These are phyloP conservation scores for Postia placenta DNA, from an alignment of 768 basidiomycete genomes.

Conservation along the genomic window DNA sequence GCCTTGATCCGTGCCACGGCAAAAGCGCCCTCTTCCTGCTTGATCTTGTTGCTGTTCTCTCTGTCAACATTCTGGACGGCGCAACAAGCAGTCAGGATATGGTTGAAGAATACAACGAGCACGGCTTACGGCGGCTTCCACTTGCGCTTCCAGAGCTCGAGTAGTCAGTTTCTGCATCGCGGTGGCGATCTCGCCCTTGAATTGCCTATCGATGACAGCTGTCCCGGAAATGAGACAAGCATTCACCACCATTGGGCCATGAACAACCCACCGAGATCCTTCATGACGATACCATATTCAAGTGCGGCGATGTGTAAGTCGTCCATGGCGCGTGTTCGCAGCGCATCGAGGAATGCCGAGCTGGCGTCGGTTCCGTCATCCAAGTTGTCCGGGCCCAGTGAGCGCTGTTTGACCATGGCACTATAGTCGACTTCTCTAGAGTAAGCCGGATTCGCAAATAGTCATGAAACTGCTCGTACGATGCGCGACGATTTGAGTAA, in stretches of 20 bases:
- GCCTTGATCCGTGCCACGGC: slow-evolving; percentile 75
- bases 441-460: too few species aligned
- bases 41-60: slow-evolving; percentile 84
- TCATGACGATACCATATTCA: slow-evolving; percentile 79
- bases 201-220: slow-evolving; percentile 85
- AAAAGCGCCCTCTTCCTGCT: slow-evolving; percentile 76
- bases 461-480: slow-evolving; percentile 50
- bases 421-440: slow-evolving; percentile 50
- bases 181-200: slow-evolving; percentile 82
- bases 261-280: slow-evolving; percentile 59
- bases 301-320: slow-evolving; percentile 77
- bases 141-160: slow-evolving; percentile 79
- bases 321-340: slow-evolving; percentile 81
- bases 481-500: slow-evolving; percentile 83
- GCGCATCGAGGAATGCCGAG: slow-evolving; percentile 75
- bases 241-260: not conserved
- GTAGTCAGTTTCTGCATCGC: slow-evolving; percentile 86
- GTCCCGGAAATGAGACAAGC: not conserved
- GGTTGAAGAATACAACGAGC: not conserved
- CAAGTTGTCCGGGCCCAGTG: slow-evolving; percentile 68
- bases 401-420: slow-evolving; percentile 73
- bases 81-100: not conserved
- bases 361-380: slow-evolving; percentile 66
- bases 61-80: slow-evolving; percentile 68
- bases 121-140: slow-evolving; percentile 68